These are phyloP conservation scores for Candida hungchunana DNA, from an alignment of 805 yeast genomes.

Conservation along the genomic window DNA sequence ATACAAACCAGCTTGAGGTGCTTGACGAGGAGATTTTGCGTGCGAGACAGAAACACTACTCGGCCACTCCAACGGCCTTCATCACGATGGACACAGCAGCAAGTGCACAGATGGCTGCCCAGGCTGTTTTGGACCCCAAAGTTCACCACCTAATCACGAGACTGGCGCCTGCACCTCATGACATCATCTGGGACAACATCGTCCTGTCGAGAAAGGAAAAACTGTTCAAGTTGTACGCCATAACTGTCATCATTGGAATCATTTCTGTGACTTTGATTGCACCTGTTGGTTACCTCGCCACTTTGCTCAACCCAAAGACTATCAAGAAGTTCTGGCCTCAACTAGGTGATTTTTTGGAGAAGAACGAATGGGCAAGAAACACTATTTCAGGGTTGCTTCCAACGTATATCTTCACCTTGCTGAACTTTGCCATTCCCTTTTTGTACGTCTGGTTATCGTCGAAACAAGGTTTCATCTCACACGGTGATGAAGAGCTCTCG, in stretches of 20 bases:
- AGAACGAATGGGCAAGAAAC: conserved; percentile 67
- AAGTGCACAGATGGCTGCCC: conserved; percentile 94
- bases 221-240: conserved; percentile 54
- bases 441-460: conserved; percentile 79
- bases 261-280: conserved; percentile 69
- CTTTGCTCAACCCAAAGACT: conserved; percentile 73
- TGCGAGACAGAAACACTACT: conserved; percentile 65
- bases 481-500: conserved; percentile 88
- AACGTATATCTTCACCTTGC: conserved; percentile 80
- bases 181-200: conserved; percentile 87
- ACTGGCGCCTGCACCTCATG: conserved; percentile 95
- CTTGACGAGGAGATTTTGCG: conserved; percentile 65
- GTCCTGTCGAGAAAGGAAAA: conserved; percentile 77
- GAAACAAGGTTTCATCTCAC: conserved; percentile 84
- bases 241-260: conserved; percentile 63
- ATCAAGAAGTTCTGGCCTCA: conserved; percentile 80
- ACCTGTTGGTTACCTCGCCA: conserved; percentile 83
- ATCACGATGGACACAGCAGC: conserved; percentile 94
- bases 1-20: conserved; percentile 60
- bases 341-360: conserved; percentile 61
- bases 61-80: conserved; percentile 88
- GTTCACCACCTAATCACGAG: conserved; percentile 77
- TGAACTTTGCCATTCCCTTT: conserved; percentile 82
- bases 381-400: conserved; percentile 87
- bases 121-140: conserved; percentile 87